phyloP scores from a whole-genome alignment of 1,284 basidiomycete genomes.

The Hemileia vastatrix region DNA sequence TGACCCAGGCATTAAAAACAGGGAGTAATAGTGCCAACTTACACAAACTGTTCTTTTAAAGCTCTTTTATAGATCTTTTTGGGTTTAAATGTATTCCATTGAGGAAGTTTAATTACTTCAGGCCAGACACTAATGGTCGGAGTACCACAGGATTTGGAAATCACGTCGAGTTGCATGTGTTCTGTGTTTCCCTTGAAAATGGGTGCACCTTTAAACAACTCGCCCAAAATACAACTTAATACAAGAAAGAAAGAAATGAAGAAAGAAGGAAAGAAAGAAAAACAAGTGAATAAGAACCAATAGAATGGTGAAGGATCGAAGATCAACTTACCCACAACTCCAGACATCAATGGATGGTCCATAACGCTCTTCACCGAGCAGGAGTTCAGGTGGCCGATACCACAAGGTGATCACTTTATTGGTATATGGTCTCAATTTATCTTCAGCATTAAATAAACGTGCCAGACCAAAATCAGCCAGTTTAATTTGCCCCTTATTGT shows the following conservation, averaged over 20 bases:
- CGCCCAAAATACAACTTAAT: slow-evolving; percentile 84
- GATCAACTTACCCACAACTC: no score
- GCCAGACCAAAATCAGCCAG: slow-evolving; percentile 97
- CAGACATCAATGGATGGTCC: slow-evolving; percentile 92
- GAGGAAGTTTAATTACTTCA: slow-evolving; percentile 56
- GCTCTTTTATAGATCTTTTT: no score
- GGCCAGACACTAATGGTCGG: slow-evolving; percentile 66
- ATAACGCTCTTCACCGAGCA: slow-evolving; percentile 77
- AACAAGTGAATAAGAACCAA: no score
- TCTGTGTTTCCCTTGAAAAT: slow-evolving; percentile 81
- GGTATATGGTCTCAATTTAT: no score
- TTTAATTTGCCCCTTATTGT: slow-evolving; percentile 65
- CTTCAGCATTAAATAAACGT: no score
- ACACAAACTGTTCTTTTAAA: no score
- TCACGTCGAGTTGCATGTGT: slow-evolving; percentile 77
- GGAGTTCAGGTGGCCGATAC: slow-evolving; percentile 91
- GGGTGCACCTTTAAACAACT: slow-evolving; percentile 81
- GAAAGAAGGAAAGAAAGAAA: no score
- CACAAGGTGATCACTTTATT: slow-evolving; percentile 95
- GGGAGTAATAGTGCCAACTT: no score
- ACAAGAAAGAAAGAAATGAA: no score
- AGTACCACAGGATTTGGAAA: slow-evolving; percentile 74
- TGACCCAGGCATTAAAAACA: no score
- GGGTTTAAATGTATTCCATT: no score
- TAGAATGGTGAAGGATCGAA: no score